phyloP scores from a whole-genome alignment of 139 green algal genomes.

The Bryopsis sp. region DNA sequence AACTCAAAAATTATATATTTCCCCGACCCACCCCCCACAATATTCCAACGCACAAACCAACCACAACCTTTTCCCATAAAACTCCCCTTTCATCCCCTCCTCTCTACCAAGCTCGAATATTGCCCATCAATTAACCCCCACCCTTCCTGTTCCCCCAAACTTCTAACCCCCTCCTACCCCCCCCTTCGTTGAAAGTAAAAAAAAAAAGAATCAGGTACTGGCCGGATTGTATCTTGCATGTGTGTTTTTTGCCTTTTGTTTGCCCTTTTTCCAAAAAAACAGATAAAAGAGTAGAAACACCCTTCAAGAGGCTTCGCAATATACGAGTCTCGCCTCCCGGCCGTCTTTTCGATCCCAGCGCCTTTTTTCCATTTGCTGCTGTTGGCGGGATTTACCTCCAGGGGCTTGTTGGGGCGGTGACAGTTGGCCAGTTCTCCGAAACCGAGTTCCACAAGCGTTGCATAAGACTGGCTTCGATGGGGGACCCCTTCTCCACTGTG shows the following conservation, averaged over 20 bases:
- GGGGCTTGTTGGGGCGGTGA: conserved; percentile 8
- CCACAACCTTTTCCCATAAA: too few species aligned
- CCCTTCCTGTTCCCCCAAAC: too few species aligned
- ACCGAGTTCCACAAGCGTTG: conserved; percentile 65
- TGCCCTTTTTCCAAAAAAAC: too few species aligned
- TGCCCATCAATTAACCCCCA: too few species aligned
- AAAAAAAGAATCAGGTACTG: not conserved
- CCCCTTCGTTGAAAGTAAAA: not conserved
- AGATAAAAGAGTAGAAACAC: too few species aligned
- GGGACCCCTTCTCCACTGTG: conserved; percentile 54
- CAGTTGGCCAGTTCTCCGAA: conserved; percentile 35
- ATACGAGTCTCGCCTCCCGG: not conserved
- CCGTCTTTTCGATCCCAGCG: not conserved
- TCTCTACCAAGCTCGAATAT: too few species aligned
- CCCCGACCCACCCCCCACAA: too few species aligned
- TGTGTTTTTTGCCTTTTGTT: not conserved
- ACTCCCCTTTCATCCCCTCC: too few species aligned
- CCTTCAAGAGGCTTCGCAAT: not conserved
- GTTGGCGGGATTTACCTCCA: not conserved
- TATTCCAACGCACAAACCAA: too few species aligned
- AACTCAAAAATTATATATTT: too few species aligned
- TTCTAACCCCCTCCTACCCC: too few species aligned
- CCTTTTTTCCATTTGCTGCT: not conserved
- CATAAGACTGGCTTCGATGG: conserved; percentile 48
- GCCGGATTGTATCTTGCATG: not conserved